These are phyloP conservation scores for Yamadazyma aaseri DNA, from an alignment of 1,139 yeast genomes.

Conservation along the genomic window DNA sequence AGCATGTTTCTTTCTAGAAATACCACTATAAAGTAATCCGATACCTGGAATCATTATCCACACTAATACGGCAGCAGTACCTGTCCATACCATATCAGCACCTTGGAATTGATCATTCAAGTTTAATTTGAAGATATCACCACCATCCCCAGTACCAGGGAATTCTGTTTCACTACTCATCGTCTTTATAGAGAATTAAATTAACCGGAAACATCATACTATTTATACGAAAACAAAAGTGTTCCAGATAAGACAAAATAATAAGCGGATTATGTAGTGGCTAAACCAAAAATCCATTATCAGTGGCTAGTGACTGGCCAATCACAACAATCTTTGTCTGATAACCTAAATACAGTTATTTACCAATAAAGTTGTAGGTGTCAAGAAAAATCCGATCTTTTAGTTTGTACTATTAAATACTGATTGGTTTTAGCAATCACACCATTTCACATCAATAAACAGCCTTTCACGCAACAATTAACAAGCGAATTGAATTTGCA, in stretches of 20 bases:
- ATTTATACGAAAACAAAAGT: slow-evolving; percentile 1
- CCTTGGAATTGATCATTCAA: slow-evolving; percentile 70
- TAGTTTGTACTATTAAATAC: no score
- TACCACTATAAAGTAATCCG: slow-evolving; percentile 85
- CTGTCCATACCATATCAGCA: slow-evolving; percentile 89
- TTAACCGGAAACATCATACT: neutral
- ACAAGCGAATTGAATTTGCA: no score
- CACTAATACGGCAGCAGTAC: slow-evolving; percentile 70
- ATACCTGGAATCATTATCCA: slow-evolving; percentile 97
- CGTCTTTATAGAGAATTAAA: neutral
- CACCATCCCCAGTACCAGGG: slow-evolving; percentile 67
- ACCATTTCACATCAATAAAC: no score
- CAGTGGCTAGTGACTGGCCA: neutral
- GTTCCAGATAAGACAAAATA: no score
- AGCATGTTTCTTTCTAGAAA: slow-evolving; percentile 91
- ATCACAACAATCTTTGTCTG: neutral
- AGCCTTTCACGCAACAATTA: no score
- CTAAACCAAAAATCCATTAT: neutral
- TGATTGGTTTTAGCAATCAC: no score
- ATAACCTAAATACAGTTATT: no score
- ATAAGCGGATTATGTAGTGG: neutral
- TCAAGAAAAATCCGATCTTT: no score
- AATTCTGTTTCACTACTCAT: slow-evolving; percentile 17
- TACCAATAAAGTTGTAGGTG: no score
- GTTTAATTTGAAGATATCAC: slow-evolving; percentile 71